These are phyloP conservation scores for Neopestalotiopsis sp. DNA, from an alignment of 2,329 filamentous ascomycete genomes.

Conservation along the genomic window DNA sequence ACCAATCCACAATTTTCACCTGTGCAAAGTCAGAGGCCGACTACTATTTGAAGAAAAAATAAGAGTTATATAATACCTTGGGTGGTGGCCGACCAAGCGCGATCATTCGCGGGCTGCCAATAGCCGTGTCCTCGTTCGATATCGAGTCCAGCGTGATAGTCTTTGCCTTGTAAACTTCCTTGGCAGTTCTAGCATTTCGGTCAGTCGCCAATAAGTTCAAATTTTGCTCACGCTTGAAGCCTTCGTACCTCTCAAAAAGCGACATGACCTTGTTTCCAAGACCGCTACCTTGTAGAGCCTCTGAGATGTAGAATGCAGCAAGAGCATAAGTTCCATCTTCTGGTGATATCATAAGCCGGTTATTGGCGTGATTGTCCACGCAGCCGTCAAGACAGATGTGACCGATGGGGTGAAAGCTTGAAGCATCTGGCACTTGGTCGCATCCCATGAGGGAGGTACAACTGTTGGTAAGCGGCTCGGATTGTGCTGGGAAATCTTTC, in stretches of 20 bases:
- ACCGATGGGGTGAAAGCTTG: conserved; percentile 35
- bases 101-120: conserved; percentile 28
- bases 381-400: conserved; percentile 36
- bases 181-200: conserved; percentile 26
- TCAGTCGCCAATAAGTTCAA: background rate
- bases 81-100: conserved; percentile 15
- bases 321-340: conserved; percentile 28
- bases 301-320: conserved; percentile 32
- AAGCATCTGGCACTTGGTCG: conserved; percentile 21
- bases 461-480: background rate
- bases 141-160: conserved; percentile 30
- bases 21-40: conserved; percentile 19
- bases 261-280: conserved; percentile 27
- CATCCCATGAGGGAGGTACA: background rate
- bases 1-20: conserved; percentile 34
- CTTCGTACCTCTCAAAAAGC: conserved; percentile 26
- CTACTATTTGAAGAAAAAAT: background rate
- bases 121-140: conserved; percentile 25
- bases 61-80: background rate
- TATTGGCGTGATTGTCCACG: conserved; percentile 17
- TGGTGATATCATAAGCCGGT: conserved; percentile 24
- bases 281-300: conserved; percentile 27
- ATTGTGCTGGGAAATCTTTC: background rate
- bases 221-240: background rate
- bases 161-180: conserved; percentile 27